phyloP scores from a whole-genome alignment of 345 rosid species.

The Physaria fendleri region DNA sequence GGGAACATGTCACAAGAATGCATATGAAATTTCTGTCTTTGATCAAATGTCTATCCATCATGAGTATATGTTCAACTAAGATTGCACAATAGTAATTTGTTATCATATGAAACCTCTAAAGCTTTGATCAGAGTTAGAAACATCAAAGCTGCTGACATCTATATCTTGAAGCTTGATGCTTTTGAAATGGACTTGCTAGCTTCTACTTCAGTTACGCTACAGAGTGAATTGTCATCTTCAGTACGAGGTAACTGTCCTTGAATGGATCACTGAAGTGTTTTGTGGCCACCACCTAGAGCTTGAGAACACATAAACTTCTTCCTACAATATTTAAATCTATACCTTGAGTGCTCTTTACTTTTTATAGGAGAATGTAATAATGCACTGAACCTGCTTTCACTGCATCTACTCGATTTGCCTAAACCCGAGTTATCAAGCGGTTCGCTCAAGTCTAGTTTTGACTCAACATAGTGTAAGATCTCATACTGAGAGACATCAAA shows the following conservation, averaged over 20 bases:
- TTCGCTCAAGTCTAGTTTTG: not conserved
- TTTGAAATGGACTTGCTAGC: not conserved
- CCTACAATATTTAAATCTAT: not conserved
- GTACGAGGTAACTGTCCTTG: not conserved
- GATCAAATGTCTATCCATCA: not conserved
- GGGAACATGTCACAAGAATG: not conserved
- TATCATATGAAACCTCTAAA: not conserved
- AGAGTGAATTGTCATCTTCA: not conserved
- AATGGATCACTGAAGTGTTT: not conserved
- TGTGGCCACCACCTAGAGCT: not conserved
- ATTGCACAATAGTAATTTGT: too few relatives aligned
- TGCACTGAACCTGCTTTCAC: not conserved
- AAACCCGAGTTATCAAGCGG: not conserved
- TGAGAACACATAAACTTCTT: not conserved
- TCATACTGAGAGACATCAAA: not conserved
- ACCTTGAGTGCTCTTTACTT: not conserved
- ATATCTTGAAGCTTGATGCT: not conserved
- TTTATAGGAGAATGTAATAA: not conserved
- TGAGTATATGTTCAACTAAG: too few relatives aligned
- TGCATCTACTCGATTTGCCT: not conserved
- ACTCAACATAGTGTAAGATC: not conserved
- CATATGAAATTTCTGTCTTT: too few relatives aligned
- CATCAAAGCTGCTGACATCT: not conserved
- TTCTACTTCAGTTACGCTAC: not conserved
- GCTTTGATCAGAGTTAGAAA: constrained; percentile 1